These are phyloP conservation scores for Acrocalymma vagum DNA, from an alignment of 2,329 filamentous ascomycete species.

Conservation along the genomic window DNA sequence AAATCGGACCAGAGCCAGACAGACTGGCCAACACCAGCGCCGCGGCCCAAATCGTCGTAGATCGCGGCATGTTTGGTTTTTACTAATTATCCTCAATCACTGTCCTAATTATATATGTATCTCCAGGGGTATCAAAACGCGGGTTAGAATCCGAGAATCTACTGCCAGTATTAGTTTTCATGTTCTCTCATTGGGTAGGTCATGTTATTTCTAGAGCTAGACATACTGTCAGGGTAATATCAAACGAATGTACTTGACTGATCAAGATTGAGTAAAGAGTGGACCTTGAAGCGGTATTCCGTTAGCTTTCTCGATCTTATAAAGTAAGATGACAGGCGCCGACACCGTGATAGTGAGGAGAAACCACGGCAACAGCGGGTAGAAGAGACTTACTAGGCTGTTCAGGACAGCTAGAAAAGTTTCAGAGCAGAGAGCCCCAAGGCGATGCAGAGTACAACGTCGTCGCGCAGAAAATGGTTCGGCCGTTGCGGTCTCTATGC, in stretches of 20 bases:
- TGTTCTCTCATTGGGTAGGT: slow-evolving; percentile 12
- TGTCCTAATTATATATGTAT: slow-evolving; percentile 35
- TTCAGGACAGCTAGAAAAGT: slow-evolving; percentile 41
- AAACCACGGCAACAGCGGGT: background rate
- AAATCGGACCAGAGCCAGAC: slow-evolving; percentile 55
- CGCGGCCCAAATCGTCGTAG: slow-evolving; percentile 56
- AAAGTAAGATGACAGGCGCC: no score
- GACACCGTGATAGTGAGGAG: background rate
- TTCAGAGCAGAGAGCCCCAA: slow-evolving; percentile 27
- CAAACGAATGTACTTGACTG: slow-evolving; percentile 64
- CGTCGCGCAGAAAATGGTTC: slow-evolving; percentile 30
- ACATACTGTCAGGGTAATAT: slow-evolving; percentile 48
- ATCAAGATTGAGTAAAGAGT: slow-evolving; percentile 49
- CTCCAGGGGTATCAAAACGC: slow-evolving; percentile 27
- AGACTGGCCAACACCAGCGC: slow-evolving; percentile 54
- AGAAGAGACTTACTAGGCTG: slow-evolving; percentile 46
- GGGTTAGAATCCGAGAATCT: slow-evolving; percentile 25
- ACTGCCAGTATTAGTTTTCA: slow-evolving; percentile 18
- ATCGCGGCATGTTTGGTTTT: slow-evolving; percentile 55
- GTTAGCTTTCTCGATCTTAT: slow-evolving; percentile 32
- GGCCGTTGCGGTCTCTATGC: slow-evolving; percentile 35
- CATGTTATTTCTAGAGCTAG: background rate
- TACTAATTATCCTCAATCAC: slow-evolving; percentile 38
- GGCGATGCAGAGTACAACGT: slow-evolving; percentile 30
- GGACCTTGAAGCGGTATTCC: slow-evolving; percentile 35